These are phyloP conservation scores for Thelephora ganbajun DNA, from an alignment of 768 basidiomycete genomes.

Conservation along the genomic window DNA sequence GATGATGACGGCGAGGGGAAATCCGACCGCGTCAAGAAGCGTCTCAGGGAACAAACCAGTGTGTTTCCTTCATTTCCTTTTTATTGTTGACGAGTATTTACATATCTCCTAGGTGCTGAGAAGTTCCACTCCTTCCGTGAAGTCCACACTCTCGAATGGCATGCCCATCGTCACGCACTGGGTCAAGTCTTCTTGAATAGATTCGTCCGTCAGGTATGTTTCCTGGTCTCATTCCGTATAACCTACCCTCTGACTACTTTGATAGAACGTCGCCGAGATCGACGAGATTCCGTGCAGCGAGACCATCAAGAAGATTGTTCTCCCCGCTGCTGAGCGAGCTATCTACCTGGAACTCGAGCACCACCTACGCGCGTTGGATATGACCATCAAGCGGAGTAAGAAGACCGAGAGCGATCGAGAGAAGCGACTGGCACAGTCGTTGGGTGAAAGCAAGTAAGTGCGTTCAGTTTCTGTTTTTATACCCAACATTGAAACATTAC, in stretches of 20 bases:
- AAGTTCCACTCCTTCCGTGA: constrained; percentile 95
- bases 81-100: not conserved
- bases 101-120: constrained; percentile 49
- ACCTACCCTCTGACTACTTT: constrained; percentile 5
- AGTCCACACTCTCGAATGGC: constrained; percentile 86
- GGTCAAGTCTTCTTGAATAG: constrained; percentile 74
- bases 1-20: constrained; percentile 79
- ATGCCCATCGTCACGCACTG: constrained; percentile 68
- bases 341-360: constrained; percentile 94
- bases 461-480: not conserved
- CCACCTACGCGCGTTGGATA: constrained; percentile 80
- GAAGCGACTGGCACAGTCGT: constrained; percentile 70
- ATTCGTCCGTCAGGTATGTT: constrained; percentile 70
- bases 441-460: constrained; percentile 73
- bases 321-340: constrained; percentile 87
- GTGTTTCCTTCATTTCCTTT: too few relatives aligned
- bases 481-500: not conserved
- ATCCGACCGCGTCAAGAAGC: constrained; percentile 64
- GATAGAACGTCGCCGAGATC: constrained; percentile 88
- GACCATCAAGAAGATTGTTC: constrained; percentile 46
- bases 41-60: constrained; percentile 78
- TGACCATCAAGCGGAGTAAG: constrained; percentile 59
- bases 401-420: constrained; percentile 70
- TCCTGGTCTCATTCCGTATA: not conserved
- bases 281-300: constrained; percentile 81